Base-by-base conservation (phyloP, 2,329 filamentous ascomycete genomes). In the Aspergillus sp. region DNA sequence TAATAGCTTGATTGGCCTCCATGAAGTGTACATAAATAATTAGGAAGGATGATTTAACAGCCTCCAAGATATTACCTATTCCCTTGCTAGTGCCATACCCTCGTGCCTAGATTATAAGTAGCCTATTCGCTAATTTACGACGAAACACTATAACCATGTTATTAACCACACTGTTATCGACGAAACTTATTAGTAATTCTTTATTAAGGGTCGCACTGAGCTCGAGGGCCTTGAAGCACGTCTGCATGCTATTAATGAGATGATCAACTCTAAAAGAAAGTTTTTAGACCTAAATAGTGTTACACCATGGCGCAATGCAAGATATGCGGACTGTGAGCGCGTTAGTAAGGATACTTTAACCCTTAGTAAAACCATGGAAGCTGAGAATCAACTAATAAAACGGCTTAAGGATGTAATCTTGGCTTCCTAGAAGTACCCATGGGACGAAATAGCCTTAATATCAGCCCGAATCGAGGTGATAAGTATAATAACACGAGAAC, bases 111-210 rank as follows among this genome's bases (percentile, higher is more conserved):
- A 41, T 19, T 57, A 22, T 17, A 55, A 43, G 50, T 13, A 25
- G 31, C 59, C n/a, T 52, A 47, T 28, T 25, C 43, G 19, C 50
- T 31, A 53, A 55, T 58, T 50, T 67, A 63, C 41, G 57, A 64
- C 46, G 57, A 64, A 41, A 15, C 61, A 63, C 22, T 66, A 67
- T 46, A 66, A 62, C 23, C 56, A 63, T 2, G 58, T 66, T n/a
- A 47, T 63, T 9, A 65, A 66, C 22, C 55, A 34, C 30, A 54
- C 57, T 34, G 38, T 64, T n/a, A 55, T 67, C 17, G 63, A 67
- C 15, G 61, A 65, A 41, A 55, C 61, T 15, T 64, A 61, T 3
- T 58, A 53, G 25, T 48, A 60, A 22, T 67, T 67, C 45, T 48
- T 64, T 41, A 28, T 34, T 5, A 43, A 49, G 7, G 55, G 30